Evolutionary conservation across 2,329 filamentous ascomycete genomes (phyloP), one percentile per base, ranked within the genome.

Genomic region (Sporothrix humicola): DNA sequence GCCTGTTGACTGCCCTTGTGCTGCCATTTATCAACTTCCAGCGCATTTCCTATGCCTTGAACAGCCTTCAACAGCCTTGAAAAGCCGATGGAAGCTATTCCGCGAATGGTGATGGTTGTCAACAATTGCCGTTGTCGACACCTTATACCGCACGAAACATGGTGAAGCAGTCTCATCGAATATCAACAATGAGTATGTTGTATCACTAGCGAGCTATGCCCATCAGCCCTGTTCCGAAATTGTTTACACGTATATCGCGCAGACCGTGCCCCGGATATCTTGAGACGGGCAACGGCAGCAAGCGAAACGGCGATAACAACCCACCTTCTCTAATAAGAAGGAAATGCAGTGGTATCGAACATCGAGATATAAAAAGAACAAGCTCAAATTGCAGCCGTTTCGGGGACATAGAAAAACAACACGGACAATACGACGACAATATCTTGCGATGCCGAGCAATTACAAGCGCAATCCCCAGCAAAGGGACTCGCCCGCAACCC

Each of bases 381-480:
- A 17, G 10, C 20, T 63, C 37, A 44, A 61, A 8, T 12, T 12
- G 4, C 59, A 9, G 20, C 13, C 44, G 59, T 63, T 61, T 44
- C 58, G 58, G 58, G n/a, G 26, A 8, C 58, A 54, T 54, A 61
- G 58, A 42, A 61, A 59, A 37, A 8, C 8, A 56, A 56, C 15
- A n/a, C 26, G 58, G 58, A 20, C 9, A 44, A 44, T 37, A 46
- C 17, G 17, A 23, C 17, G 44, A n/a, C 37, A 46, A 65, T 20
- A 65, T 65, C 58, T 42, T 61, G 58, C 31, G 58, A 61, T 61
- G 26, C 26, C 58, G 15, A 61, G 58, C 58, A 44, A 20, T 20
- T 1, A 4, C 3, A 10, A 44, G 0, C 9, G 31, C n/a, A 31
- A 15, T 50, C 44, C 31, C 31, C 5, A 23, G n/a, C 8, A 37